These are phyloP conservation scores for Anthostomella pinea DNA, from an alignment of 2,329 filamentous ascomycete genomes.

Conservation along the genomic window DNA sequence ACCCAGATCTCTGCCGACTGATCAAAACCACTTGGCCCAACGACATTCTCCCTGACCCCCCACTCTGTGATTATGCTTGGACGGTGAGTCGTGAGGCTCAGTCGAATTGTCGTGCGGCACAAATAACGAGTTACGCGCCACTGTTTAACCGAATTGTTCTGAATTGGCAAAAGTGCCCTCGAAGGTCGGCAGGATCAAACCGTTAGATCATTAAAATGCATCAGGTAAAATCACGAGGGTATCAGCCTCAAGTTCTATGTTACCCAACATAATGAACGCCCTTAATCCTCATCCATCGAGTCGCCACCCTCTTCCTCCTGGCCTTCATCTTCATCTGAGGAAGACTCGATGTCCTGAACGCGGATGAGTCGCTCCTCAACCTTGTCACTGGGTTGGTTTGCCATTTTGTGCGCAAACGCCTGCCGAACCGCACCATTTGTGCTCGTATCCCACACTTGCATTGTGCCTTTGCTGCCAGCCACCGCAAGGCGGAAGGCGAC, in stretches of 20 bases:
- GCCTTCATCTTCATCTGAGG: constrained; percentile 44
- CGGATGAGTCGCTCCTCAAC: constrained; percentile 76
- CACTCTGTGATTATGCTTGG: too few relatives aligned
- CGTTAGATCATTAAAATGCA: constrained; percentile 14
- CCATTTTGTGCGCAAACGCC: constrained; percentile 74
- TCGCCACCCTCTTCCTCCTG: constrained; percentile 41
- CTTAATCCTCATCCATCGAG: constrained; percentile 57
- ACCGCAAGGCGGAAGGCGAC: constrained; percentile 91
- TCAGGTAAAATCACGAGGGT: constrained; percentile 12
- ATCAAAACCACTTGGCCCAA: too few relatives aligned
- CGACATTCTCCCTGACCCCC: too few relatives aligned
- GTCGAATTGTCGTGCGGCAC: too few relatives aligned
- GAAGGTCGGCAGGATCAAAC: constrained; percentile 4
- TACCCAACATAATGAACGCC: constrained; percentile 1
- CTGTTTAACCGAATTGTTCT: too few relatives aligned
- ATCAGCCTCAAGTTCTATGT: constrained; percentile 10
- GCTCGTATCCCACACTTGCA: constrained; percentile 95
- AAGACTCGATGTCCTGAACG: constrained; percentile 64
- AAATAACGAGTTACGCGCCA: too few relatives aligned
- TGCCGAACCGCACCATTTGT: constrained; percentile 85
- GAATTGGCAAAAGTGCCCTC: neutral
- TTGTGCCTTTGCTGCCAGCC: constrained; percentile 86
- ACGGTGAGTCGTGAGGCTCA: too few relatives aligned
- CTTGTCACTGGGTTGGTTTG: constrained; percentile 53
- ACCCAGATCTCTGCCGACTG: too few relatives aligned